A percentile compares a stretch with the other conserved stretches of the same genome.
phyloP scores from a whole-genome alignment of 1,284 basidiomycete genomes.

The Leccinum griseonigrum region DNA sequence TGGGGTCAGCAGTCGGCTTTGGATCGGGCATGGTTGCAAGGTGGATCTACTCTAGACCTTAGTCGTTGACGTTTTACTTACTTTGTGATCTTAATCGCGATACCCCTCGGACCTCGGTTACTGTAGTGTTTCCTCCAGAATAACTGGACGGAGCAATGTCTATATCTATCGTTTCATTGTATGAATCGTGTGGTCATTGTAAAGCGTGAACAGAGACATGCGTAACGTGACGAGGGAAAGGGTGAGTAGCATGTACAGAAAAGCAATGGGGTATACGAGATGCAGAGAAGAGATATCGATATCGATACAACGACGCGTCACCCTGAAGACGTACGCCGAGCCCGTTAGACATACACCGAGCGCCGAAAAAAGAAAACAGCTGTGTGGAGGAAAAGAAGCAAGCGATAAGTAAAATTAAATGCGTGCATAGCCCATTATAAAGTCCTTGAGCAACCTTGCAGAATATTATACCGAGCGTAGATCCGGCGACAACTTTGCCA shows the following conservation, averaged over 20 bases:
- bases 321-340: conserved; percentile 2
- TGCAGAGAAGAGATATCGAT: conserved; percentile 13
- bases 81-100: conserved; percentile 2
- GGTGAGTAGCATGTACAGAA: conserved; percentile 1
- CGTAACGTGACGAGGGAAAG: not conserved
- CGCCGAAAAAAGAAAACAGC: not conserved
- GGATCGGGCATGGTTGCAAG: conserved; percentile 36
- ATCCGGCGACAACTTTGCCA: not conserved
- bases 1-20: conserved; percentile 35
- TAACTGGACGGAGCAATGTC: not conserved
- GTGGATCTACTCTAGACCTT: conserved; percentile 39
- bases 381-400: conserved; percentile 1
- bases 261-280: conserved; percentile 21
- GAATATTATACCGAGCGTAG: conserved; percentile 9
- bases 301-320: conserved; percentile 26
- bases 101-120: conserved; percentile 6
- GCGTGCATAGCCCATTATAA: conserved; percentile 31
- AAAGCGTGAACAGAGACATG: not conserved
- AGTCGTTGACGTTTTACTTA: conserved; percentile 29
- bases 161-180: conserved; percentile 20
- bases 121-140: not conserved
- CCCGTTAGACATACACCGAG: conserved; percentile 13
- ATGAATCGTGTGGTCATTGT: not conserved
- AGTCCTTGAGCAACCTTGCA: conserved; percentile 9
- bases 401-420: conserved; percentile 33